Evolutionary conservation across 23 red algal species (phyloP).

Genomic region (Agarophyton chilense): DNA sequence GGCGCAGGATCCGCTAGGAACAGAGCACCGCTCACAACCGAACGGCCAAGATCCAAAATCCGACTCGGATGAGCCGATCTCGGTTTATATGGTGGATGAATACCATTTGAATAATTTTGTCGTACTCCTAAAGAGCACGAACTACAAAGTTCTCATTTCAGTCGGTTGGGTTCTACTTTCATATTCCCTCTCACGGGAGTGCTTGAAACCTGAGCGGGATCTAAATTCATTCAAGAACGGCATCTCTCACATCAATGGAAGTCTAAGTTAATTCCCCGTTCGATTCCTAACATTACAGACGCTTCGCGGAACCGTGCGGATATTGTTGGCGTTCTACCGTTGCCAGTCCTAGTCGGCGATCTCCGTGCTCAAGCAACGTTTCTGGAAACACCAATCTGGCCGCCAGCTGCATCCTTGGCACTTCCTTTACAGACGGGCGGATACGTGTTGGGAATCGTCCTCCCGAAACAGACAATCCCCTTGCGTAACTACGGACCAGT

Average conservation of each 20-base stretch:
- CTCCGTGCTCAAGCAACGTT: neutral
- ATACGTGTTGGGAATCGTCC: neutral
- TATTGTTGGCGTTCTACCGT: neutral
- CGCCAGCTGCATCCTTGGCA: neutral
- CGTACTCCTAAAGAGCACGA: neutral
- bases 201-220: conserved; percentile 8
- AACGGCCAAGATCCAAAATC: too few relatives aligned
- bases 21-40: neutral
- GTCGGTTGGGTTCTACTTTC: neutral
- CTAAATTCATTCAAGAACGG: neutral
- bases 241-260: neutral
- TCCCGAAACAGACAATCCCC: neutral
- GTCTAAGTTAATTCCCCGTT: neutral
- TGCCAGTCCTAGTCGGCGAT: neutral
- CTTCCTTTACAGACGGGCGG: neutral
- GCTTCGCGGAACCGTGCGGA: conserved; percentile 1
- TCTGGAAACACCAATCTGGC: neutral
- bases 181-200: neutral
- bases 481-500: neutral
- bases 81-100: neutral
- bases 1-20: neutral
- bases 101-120: neutral
- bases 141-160: neutral
- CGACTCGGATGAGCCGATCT: too few relatives aligned
- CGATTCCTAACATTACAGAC: neutral